Evolutionary conservation across 805 yeast species (phyloP).

Genomic region (Starmerella riodocensis): DNA sequence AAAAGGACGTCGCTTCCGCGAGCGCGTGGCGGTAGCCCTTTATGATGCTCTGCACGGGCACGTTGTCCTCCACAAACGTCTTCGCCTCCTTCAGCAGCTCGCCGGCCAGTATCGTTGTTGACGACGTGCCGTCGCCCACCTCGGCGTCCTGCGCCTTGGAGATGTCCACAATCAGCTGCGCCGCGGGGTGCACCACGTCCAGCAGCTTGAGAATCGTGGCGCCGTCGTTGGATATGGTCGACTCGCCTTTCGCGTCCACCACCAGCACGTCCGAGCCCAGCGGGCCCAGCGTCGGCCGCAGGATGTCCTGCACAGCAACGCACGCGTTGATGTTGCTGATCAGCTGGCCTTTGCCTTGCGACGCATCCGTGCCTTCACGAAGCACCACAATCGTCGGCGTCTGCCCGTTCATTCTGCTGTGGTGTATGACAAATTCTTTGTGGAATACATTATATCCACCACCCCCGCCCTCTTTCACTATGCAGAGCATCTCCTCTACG

Average conservation of each 20-base stretch:
- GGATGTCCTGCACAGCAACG: conserved; percentile 88
- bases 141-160: conserved; percentile 96
- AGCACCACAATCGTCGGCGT: conserved; percentile 97
- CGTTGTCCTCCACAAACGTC: conserved; percentile 87
- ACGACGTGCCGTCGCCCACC: conserved; percentile 97
- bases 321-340: conserved; percentile 94
- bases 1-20: conserved; percentile 55
- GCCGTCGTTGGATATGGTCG: conserved; percentile 96
- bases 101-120: conserved; percentile 82
- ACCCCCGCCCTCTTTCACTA: background rate
- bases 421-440: background rate
- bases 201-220: conserved; percentile 85
- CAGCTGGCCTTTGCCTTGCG: conserved; percentile 94
- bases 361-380: conserved; percentile 93
- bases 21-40: conserved; percentile 82
- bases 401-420: conserved; percentile 37
- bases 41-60: conserved; percentile 75
- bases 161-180: conserved; percentile 85
- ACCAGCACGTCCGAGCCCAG: conserved; percentile 90
- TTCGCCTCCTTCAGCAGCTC: conserved; percentile 85
- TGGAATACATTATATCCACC: too few species aligned
- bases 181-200: conserved; percentile 97
- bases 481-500: background rate
- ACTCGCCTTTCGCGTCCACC: conserved; percentile 67
- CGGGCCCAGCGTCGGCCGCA: conserved; percentile 92